Evolutionary conservation across 73 alveolate species (phyloP).

Genomic region (Paramecium caudatum): DNA sequence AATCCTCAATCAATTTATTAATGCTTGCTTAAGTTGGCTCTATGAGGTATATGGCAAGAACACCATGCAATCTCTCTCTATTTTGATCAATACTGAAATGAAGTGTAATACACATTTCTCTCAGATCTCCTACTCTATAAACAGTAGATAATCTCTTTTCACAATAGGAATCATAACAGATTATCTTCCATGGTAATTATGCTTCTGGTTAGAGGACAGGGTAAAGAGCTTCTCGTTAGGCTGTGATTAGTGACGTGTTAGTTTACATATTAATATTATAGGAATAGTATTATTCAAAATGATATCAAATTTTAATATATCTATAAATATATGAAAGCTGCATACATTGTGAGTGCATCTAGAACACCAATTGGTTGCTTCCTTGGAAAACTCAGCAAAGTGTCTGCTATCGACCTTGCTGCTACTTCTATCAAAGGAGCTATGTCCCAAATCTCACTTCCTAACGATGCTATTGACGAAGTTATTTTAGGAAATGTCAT

Average conservation of each 20-base stretch:
- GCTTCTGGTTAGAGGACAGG: constrained; percentile 45
- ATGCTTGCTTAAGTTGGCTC: constrained; percentile 13
- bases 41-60: constrained; percentile 56
- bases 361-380: constrained; percentile 88
- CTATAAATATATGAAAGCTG: constrained; percentile 67
- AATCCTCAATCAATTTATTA: constrained; percentile 63
- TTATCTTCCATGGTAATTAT: constrained; percentile 59
- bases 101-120: constrained; percentile 75
- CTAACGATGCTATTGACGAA: constrained; percentile 86
- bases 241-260: constrained; percentile 25
- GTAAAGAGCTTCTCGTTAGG: not conserved
- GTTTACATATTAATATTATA: not conserved
- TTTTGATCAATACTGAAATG: constrained; percentile 64
- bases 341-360: constrained; percentile 83
- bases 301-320: not conserved
- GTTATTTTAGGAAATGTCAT: constrained; percentile 87
- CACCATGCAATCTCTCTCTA: constrained; percentile 73
- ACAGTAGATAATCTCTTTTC: constrained; percentile 57
- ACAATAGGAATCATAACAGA: constrained; percentile 67
- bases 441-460: constrained; percentile 73
- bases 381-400: constrained; percentile 83
- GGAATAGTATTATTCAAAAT: not conserved
- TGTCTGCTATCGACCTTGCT: constrained; percentile 84
- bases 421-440: constrained; percentile 86
- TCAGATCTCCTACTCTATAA: constrained; percentile 71